Conservation (phyloP, 2,329 filamentous ascomycete species). For the Colletotrichum spaethianum region DNA sequence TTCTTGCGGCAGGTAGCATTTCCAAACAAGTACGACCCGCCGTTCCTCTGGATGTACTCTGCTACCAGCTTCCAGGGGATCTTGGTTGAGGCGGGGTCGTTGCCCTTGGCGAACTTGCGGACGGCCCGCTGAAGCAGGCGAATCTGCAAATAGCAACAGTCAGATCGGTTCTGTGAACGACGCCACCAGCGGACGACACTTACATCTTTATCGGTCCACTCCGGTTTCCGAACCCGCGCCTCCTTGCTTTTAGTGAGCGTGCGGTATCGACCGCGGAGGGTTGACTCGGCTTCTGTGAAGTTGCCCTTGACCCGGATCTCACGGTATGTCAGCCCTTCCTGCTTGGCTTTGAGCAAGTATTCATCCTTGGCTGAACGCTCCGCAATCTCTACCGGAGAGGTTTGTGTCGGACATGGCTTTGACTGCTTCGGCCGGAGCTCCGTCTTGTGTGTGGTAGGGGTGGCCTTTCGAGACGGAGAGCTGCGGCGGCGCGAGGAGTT, state of each 20-base stretch:
- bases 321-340: constrained; percentile 73
- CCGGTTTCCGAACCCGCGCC: constrained; percentile 75
- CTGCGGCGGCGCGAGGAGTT: not conserved
- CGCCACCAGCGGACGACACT: constrained; percentile 51
- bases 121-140: constrained; percentile 62
- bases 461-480: constrained; percentile 4
- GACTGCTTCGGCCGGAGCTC: constrained; percentile 28
- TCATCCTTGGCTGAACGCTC: constrained; percentile 55
- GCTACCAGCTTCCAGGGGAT: constrained; percentile 72
- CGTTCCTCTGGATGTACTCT: constrained; percentile 64
- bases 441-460: not conserved
- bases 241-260: constrained; percentile 75
- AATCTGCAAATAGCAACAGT: constrained; percentile 51
- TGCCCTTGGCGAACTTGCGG: constrained; percentile 50
- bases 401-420: constrained; percentile 18
- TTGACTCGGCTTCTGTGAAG: constrained; percentile 78
- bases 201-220: constrained; percentile 76
- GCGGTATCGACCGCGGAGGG: constrained; percentile 77
- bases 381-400: not conserved
- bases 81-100: constrained; percentile 52
- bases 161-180: not conserved
- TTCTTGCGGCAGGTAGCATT: constrained; percentile 71
- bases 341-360: constrained; percentile 68
- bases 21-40: constrained; percentile 72
- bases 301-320: constrained; percentile 70